Base-by-base conservation (phyloP, 1,139 yeast species). In the Blastobotrys indianensis region DNA sequence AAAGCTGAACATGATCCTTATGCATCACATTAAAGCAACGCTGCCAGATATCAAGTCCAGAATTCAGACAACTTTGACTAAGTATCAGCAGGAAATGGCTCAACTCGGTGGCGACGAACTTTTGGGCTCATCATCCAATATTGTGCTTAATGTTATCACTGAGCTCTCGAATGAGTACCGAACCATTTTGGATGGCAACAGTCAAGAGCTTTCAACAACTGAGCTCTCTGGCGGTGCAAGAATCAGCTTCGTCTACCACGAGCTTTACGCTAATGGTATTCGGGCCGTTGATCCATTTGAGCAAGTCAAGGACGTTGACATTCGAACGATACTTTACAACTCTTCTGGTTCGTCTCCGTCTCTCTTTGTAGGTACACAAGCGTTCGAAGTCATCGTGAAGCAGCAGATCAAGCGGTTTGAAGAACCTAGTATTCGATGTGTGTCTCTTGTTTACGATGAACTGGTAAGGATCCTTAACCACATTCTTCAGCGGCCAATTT, bases 271-370 rank as follows among this genome's bases (percentile, higher is more conserved):
- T 63, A 90, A 86, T 64, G 98, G 98, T 68, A 77, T 92, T 49
- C 79, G 80, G 61, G 88, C 97, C 0, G 75, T 92, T 49, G 98
- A 94, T 65, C 99, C 99, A 47, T 92, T 86, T 67, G 98, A 92
- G 64, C 95, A 90, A 66, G 90, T 92, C 59, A 88, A 87, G 69
- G 98, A 92, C 65, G 84, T 87, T 32, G 99, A 92, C 65, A 94
- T 94, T 59, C 81, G 98, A 68, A 92, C 98, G 11, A 90, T 92
- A 48, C 58, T 71, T 35, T 94, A 90, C 72, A 92, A 92, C 66
- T 86, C 97, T 39, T 85, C 96, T 11, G 98, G 98, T 62, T 84
- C 97, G 13, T 87, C 97, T 1, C 98, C 98, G n/a, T 85, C 96
- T 4, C 74, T 92, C 58, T 92, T 92, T 69, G 98, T 92, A 49